A percentile compares a stretch with the other conserved stretches of the same genome.
phyloP scores from a whole-genome alignment of 2,329 filamentous ascomycete genomes.

The Exophiala sp. region DNA sequence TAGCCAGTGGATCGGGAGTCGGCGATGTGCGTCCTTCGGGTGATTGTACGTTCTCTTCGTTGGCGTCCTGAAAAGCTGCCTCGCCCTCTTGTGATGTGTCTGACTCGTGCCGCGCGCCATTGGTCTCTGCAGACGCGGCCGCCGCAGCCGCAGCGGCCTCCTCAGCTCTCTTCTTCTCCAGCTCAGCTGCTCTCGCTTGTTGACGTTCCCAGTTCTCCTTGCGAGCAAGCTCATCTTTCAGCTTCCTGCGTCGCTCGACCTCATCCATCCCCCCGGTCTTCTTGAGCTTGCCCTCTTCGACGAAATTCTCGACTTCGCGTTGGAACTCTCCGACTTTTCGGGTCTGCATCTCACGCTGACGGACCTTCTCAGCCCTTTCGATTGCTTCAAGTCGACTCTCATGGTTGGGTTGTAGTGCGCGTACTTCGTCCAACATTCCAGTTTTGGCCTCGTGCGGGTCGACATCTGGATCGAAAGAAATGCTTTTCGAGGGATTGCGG shows the following conservation, averaged over 20 bases:
- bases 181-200: constrained; percentile 50
- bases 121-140: constrained; percentile 13
- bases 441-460: constrained; percentile 85
- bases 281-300: constrained; percentile 86
- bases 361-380: constrained; percentile 87
- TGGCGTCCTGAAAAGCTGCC: constrained; percentile 19
- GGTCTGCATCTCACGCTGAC: constrained; percentile 81
- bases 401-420: constrained; percentile 90
- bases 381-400: constrained; percentile 91
- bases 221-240: constrained; percentile 81
- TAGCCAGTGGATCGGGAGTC: not conserved
- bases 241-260: constrained; percentile 75
- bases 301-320: constrained; percentile 79
- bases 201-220: constrained; percentile 65
- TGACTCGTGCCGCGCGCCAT: constrained; percentile 2
- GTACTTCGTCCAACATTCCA: constrained; percentile 84
- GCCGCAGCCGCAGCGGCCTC: constrained; percentile 17
- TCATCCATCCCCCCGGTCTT: constrained; percentile 96
- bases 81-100: constrained; percentile 20
- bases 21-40: constrained; percentile 12
- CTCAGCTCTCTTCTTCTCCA: constrained; percentile 36
- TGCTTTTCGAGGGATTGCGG: constrained; percentile 43
- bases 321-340: constrained; percentile 73
- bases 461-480: constrained; percentile 48
- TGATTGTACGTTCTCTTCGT: constrained; percentile 11